A percentile compares a stretch with the other conserved stretches of the same genome.
phyloP scores from a whole-genome alignment of 1,284 basidiomycete genomes.

The Fistulinella staudtii region DNA sequence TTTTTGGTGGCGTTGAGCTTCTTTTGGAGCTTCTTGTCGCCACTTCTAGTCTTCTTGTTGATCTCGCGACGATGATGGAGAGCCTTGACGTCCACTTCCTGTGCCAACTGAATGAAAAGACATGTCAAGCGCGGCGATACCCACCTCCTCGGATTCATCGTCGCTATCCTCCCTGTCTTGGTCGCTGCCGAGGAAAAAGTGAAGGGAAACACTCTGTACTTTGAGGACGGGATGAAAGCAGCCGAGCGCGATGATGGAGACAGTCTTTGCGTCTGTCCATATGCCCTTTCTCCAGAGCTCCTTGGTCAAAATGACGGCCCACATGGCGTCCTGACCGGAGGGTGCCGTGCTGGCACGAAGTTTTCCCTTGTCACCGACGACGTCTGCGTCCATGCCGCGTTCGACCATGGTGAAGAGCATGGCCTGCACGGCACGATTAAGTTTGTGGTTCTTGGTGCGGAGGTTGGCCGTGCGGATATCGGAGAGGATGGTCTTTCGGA shows the following conservation, averaged over 20 bases:
- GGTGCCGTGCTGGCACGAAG: constrained; percentile 43
- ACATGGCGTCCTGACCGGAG: constrained; percentile 87
- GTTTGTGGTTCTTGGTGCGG: constrained; percentile 89
- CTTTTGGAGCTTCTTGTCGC: constrained; percentile 75
- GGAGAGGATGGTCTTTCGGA: constrained; percentile 94
- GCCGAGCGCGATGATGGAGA: constrained; percentile 88
- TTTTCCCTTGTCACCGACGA: constrained; percentile 80
- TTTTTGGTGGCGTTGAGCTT: constrained; percentile 68
- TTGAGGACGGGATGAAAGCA: constrained; percentile 94
- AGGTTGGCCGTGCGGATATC: constrained; percentile 93
- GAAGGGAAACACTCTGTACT: constrained; percentile 93
- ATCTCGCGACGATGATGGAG: constrained; percentile 82
- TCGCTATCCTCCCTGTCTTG: constrained; percentile 69
- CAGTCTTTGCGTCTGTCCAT: constrained; percentile 93
- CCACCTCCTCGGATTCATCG: constrained; percentile 66
- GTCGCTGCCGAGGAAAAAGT: constrained; percentile 92
- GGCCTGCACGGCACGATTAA: constrained; percentile 95
- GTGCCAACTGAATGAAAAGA: constrained; percentile 7
- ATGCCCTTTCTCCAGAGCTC: constrained; percentile 94
- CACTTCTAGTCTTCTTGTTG: constrained; percentile 84
- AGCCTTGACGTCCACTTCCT: constrained; percentile 66
- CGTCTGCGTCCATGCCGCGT: constrained; percentile 78
- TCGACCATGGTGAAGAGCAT: constrained; percentile 97
- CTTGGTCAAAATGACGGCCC: constrained; percentile 93
- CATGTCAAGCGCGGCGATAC: constrained; percentile 10